Evolutionary conservation across 208 protist species (phyloP).

Genomic region (Leishmania major): DNA sequence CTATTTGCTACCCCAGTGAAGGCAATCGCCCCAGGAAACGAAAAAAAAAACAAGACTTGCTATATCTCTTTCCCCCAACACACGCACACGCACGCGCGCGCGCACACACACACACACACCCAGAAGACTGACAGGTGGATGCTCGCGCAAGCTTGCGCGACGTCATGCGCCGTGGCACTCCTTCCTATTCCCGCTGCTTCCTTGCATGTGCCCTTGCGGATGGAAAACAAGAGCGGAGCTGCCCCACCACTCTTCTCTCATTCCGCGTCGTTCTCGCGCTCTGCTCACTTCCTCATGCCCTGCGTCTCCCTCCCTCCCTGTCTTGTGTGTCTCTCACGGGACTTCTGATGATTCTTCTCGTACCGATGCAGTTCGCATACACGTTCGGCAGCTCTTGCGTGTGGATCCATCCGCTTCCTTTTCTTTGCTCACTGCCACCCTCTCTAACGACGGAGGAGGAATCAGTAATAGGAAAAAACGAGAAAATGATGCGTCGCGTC

Average conservation of each 20-base stretch:
- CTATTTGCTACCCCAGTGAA: neutral
- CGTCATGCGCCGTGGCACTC: neutral
- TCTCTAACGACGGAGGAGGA: conserved; percentile 10
- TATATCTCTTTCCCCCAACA: neutral
- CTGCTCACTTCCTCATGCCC: neutral
- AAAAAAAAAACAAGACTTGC: neutral
- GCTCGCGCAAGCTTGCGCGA: neutral
- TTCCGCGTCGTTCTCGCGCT: neutral
- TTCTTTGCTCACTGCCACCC: conserved; percentile 8
- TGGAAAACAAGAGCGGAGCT: neutral
- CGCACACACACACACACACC: neutral
- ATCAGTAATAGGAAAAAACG: neutral
- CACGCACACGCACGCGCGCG: neutral
- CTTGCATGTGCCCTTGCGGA: neutral
- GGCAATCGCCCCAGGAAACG: neutral
- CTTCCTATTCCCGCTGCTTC: neutral
- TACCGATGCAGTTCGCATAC: neutral
- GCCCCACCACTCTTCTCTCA: neutral
- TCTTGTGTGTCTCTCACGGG: neutral
- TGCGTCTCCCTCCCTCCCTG: neutral
- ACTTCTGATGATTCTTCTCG: neutral
- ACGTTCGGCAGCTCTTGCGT: neutral
- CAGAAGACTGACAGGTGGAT: neutral
- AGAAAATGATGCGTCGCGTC: conserved; percentile 52
- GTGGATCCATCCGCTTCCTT: neutral